Evolutionary conservation across 2,329 filamentous ascomycete species (phyloP).

Genomic region (Fusarium ambrosium): DNA sequence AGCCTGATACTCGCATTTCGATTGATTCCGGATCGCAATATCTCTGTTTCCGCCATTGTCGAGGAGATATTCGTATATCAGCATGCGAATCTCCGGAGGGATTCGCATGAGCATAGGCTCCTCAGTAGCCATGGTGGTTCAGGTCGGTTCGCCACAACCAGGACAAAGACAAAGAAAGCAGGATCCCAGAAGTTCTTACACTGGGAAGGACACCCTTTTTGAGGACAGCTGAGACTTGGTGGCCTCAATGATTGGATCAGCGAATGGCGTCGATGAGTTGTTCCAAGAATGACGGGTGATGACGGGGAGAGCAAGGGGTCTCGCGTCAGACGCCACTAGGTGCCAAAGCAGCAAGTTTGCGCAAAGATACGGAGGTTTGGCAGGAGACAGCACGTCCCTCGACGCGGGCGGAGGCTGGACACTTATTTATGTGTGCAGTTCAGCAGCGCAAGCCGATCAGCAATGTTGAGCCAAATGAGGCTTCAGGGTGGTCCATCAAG

Average conservation of each 20-base stretch:
- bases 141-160: neutral
- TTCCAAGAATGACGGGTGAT: constrained; percentile 26
- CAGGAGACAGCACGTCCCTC: neutral
- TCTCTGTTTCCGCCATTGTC: constrained; percentile 55
- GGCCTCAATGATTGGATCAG: constrained; percentile 18
- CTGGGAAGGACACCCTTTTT: constrained; percentile 3
- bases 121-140: constrained; percentile 21
- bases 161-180: neutral
- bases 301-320: constrained; percentile 20
- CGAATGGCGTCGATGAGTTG: constrained; percentile 21
- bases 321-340: constrained; percentile 37
- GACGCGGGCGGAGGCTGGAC: constrained; percentile 3
- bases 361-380: constrained; percentile 25
- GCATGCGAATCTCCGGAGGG: constrained; percentile 58
- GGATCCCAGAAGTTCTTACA: neutral
- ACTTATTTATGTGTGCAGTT: constrained; percentile 39
- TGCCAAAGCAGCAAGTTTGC: constrained; percentile 3
- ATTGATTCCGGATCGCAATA: constrained; percentile 58
- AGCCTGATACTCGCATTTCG: constrained; percentile 42
- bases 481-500: constrained; percentile 43
- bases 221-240: constrained; percentile 14
- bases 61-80: constrained; percentile 61
- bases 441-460: constrained; percentile 20
- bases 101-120: constrained; percentile 50
- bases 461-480: constrained; percentile 17